Percentiles rank a stretch among this genome's conserved stretches.
phyloP scores from a whole-genome alignment of 2,329 filamentous ascomycete species.

The Fusarium buharicum region DNA sequence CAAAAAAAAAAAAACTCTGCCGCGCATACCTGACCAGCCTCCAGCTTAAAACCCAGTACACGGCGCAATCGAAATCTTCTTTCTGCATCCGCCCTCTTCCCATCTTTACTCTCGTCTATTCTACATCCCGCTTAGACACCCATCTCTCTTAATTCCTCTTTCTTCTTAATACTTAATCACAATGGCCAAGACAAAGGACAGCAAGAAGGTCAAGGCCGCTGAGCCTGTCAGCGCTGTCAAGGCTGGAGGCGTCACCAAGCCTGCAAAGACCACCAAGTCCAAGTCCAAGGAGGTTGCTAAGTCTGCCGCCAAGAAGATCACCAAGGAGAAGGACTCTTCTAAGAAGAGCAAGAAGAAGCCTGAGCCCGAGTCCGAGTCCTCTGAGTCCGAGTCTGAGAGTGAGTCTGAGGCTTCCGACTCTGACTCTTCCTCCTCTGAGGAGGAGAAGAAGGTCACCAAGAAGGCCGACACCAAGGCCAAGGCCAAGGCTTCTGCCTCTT shows the following conservation, averaged over 20 bases:
- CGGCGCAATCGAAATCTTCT: conserved; percentile 22
- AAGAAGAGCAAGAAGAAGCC: conserved; percentile 62
- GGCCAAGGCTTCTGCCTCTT: conserved; percentile 44
- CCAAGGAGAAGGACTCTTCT: conserved; percentile 57
- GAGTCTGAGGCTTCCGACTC: conserved; percentile 56
- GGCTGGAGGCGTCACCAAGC: conserved; percentile 74
- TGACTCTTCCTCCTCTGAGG: conserved; percentile 48
- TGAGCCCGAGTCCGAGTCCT: conserved; percentile 54
- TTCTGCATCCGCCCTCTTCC: conserved; percentile 37
- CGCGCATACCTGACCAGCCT: conserved; percentile 38
- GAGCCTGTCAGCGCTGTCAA: conserved; percentile 68
- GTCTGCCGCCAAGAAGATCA: conserved; percentile 63
- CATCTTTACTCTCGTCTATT: conserved; percentile 28
- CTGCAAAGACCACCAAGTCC: conserved; percentile 69
- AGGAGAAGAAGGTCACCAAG: conserved; percentile 54
- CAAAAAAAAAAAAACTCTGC: conserved; percentile 46
- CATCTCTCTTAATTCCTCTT: conserved; percentile 5
- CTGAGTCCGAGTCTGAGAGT: conserved; percentile 53
- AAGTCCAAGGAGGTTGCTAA: conserved; percentile 76
- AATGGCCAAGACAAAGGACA: conserved; percentile 72
- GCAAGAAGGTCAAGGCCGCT: conserved; percentile 64
- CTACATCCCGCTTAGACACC: conserved; percentile 17
- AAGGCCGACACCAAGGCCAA: conserved; percentile 50
- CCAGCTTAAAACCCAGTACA: conserved; percentile 40
- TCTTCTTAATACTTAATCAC: conserved; percentile 48